These are phyloP conservation scores for Elsinoe necatrix DNA, from an alignment of 2,329 filamentous ascomycete genomes.

Conservation along the genomic window DNA sequence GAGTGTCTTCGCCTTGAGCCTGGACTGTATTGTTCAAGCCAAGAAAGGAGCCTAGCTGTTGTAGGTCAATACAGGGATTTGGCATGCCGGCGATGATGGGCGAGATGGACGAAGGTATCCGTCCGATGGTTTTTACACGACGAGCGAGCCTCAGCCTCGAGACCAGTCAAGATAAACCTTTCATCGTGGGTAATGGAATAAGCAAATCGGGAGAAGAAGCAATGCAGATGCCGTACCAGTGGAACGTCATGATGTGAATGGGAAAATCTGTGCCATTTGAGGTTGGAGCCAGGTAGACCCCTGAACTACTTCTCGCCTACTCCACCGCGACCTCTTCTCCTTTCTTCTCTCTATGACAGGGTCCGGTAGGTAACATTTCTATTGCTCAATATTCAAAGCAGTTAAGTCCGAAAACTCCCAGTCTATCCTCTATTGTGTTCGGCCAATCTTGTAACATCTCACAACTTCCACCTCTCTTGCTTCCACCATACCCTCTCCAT, in stretches of 20 bases:
- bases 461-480: too few species aligned
- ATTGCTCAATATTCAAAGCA: too few species aligned
- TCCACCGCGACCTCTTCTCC: background rate
- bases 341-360: too few species aligned
- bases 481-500: too few species aligned
- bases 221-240: background rate
- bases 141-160: background rate
- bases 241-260: background rate
- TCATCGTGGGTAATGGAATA: background rate
- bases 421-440: too few species aligned
- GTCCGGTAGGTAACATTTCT: too few species aligned
- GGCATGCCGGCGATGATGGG: background rate
- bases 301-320: background rate
- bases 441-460: too few species aligned
- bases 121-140: background rate
- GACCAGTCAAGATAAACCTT: background rate
- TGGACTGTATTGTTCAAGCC: background rate
- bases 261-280: background rate
- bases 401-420: too few species aligned
- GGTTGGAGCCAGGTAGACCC: background rate
- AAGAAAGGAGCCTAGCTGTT: constrained; percentile 5
- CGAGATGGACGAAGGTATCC: background rate
- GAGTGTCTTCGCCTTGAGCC: background rate
- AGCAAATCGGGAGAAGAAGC: background rate
- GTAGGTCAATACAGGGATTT: background rate